Evolutionary conservation across 345 rosid species (phyloP).

Genomic region (Moricandia moricandioides): DNA sequence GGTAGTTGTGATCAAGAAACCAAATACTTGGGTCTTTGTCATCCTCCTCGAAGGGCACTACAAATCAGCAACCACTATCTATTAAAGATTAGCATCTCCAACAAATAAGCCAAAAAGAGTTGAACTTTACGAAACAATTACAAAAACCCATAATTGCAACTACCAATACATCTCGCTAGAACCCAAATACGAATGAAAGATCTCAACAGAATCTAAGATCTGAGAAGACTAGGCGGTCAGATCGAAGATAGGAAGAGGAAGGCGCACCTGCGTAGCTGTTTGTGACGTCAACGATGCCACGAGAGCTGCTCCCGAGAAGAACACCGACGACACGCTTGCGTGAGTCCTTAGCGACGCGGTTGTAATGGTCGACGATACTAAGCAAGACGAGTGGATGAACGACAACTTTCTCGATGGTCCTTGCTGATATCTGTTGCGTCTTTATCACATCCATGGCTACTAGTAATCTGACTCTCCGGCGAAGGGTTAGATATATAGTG

Average conservation of each 20-base stretch:
- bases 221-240: background rate
- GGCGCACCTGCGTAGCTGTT: constrained; percentile 87
- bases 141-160: background rate
- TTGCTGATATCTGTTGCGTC: constrained; percentile 78
- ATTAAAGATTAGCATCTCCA: background rate
- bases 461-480: background rate
- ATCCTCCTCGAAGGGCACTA: constrained; percentile 94
- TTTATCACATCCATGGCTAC: constrained; percentile 78
- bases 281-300: constrained; percentile 83
- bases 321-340: constrained; percentile 88
- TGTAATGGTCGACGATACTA: constrained; percentile 96
- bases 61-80: constrained; percentile 2
- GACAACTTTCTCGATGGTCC: constrained; percentile 87
- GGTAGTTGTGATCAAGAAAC: constrained; percentile 93
- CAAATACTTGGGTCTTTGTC: constrained; percentile 78
- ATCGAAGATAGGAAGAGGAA: background rate
- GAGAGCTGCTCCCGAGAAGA: constrained; percentile 68
- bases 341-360: constrained; percentile 85
- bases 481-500: background rate
- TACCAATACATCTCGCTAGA: background rate
- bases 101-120: background rate
- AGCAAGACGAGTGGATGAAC: constrained; percentile 95
- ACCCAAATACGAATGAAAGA: background rate
- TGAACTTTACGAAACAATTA: background rate
- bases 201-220: constrained; percentile 21